A percentile compares a stretch with the other conserved stretches of the same genome.
phyloP scores from a whole-genome alignment of 2,329 filamentous ascomycete species.

The Zalaria sp. region DNA sequence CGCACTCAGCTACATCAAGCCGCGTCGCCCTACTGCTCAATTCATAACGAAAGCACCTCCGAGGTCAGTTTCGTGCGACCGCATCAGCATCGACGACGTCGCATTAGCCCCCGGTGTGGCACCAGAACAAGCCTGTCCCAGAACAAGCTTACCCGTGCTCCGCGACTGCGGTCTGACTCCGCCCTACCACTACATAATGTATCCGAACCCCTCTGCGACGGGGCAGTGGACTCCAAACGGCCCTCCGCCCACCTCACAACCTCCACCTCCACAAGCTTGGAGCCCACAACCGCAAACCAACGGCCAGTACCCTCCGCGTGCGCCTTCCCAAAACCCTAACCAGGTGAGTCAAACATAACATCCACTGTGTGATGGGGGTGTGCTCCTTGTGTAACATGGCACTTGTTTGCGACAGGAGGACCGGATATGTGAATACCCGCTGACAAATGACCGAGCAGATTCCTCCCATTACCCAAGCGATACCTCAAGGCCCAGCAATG shows the following conservation, averaged over 20 bases:
- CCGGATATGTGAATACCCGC: not conserved
- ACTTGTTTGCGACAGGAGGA: too few relatives aligned
- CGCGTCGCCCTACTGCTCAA: too few relatives aligned
- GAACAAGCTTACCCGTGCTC: too few relatives aligned
- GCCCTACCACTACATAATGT: slow-evolving; percentile 2
- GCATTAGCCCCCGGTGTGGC: too few relatives aligned
- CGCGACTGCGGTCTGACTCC: too few relatives aligned
- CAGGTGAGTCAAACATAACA: slow-evolving; percentile 9
- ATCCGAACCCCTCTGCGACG: slow-evolving; percentile 9
- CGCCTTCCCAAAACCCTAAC: slow-evolving; percentile 5
- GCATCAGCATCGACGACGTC: too few relatives aligned
- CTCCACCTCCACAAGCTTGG: not conserved
- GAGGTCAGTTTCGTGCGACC: too few relatives aligned
- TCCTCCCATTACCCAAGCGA: slow-evolving; percentile 18
- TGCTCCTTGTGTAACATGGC: too few relatives aligned
- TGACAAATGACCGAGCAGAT: slow-evolving; percentile 13
- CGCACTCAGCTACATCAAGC: too few relatives aligned
- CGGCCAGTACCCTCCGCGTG: slow-evolving; percentile 2
- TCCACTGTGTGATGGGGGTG: too few relatives aligned
- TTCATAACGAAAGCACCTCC: too few relatives aligned
- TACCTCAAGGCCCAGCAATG: slow-evolving; percentile 25
- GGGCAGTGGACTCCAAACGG: slow-evolving; percentile 11
- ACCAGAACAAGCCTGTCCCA: too few relatives aligned
- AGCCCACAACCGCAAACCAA: slow-evolving; percentile 9
- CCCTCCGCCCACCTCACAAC: slow-evolving; percentile 9